Conservation (phyloP, 345 rosid species). For the Odontarrhena argentea region DNA sequence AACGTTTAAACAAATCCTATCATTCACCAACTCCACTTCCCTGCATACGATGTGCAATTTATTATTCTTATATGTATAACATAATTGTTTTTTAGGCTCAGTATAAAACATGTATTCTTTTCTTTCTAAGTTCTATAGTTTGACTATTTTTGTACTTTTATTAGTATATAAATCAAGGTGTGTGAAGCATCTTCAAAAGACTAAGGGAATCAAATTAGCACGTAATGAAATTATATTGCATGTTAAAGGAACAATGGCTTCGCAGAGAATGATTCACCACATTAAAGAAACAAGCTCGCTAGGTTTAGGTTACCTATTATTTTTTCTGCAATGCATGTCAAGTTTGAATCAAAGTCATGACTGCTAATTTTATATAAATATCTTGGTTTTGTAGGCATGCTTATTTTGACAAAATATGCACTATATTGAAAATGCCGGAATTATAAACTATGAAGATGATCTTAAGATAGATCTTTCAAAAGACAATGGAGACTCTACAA, state of each 20-base stretch:
- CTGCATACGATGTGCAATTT: conserved; percentile 80
- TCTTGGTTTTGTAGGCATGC: conserved; percentile 64
- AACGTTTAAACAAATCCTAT: conserved; percentile 38
- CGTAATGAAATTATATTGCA: conserved; percentile 86
- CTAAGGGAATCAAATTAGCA: conserved; percentile 70
- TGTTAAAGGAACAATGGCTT: conserved; percentile 82
- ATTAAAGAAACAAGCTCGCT: conserved; percentile 91
- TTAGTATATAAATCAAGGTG: conserved; percentile 44
- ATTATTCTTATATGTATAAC: conserved; percentile 4
- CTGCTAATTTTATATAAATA: conserved; percentile 11
- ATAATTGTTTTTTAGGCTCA: not conserved
- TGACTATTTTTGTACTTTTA: not conserved
- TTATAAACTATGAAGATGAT: conserved; percentile 74
- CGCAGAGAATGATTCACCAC: conserved; percentile 86
- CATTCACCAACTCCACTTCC: conserved; percentile 66
- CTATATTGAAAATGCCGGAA: conserved; percentile 91
- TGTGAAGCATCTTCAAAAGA: conserved; percentile 73
- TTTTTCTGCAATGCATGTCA: not conserved
- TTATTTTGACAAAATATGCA: conserved; percentile 86
- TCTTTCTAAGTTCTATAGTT: not conserved
- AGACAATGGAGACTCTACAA: conserved; percentile 46
- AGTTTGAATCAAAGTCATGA: not conserved
- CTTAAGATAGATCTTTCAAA: conserved; percentile 79
- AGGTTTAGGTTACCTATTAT: conserved; percentile 45
- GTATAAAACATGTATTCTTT: no score